Evolutionary conservation across 2,329 filamentous ascomycete genomes (phyloP).

Genomic region (Fusarium cyanostomum): DNA sequence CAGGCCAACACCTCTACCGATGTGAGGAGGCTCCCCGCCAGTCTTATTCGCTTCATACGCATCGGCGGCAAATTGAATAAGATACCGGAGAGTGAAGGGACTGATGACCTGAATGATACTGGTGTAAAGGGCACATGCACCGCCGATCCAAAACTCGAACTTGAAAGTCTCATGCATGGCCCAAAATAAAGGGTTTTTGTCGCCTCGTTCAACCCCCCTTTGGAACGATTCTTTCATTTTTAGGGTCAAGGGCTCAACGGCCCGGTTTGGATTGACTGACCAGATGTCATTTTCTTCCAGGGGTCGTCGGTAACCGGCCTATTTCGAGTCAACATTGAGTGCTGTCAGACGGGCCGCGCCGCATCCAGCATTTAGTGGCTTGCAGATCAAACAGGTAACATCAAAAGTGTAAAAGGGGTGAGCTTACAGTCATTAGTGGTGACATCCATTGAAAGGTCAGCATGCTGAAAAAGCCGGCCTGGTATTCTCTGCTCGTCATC

Average conservation of each 20-base stretch:
- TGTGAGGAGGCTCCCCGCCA: slow-evolving; percentile 66
- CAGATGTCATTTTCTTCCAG: slow-evolving; percentile 89
- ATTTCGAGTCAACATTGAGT: slow-evolving; percentile 19
- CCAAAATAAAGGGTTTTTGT: slow-evolving; percentile 78
- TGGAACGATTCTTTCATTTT: slow-evolving; percentile 76
- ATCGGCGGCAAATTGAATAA: slow-evolving; percentile 85
- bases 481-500: slow-evolving; percentile 72
- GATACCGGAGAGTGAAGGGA: slow-evolving; percentile 84
- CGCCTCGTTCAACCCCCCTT: slow-evolving; percentile 71
- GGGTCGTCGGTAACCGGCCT: slow-evolving; percentile 85
- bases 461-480: slow-evolving; percentile 76
- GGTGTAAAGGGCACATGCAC: slow-evolving; percentile 77
- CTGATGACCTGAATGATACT: slow-evolving; percentile 81
- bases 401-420: neutral
- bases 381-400: slow-evolving; percentile 13
- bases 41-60: slow-evolving; percentile 73
- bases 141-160: slow-evolving; percentile 85
- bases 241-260: slow-evolving; percentile 73
- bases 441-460: slow-evolving; percentile 92
- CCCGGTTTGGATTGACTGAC: slow-evolving; percentile 83
- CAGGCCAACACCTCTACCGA: slow-evolving; percentile 81
- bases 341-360: slow-evolving; percentile 32
- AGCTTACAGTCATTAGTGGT: slow-evolving; percentile 79
- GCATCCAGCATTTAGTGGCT: slow-evolving; percentile 13
- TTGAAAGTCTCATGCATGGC: slow-evolving; percentile 89